Evolutionary conservation across 345 rosid genomes (phyloP).

Genomic region (Nasturtium officinale): DNA sequence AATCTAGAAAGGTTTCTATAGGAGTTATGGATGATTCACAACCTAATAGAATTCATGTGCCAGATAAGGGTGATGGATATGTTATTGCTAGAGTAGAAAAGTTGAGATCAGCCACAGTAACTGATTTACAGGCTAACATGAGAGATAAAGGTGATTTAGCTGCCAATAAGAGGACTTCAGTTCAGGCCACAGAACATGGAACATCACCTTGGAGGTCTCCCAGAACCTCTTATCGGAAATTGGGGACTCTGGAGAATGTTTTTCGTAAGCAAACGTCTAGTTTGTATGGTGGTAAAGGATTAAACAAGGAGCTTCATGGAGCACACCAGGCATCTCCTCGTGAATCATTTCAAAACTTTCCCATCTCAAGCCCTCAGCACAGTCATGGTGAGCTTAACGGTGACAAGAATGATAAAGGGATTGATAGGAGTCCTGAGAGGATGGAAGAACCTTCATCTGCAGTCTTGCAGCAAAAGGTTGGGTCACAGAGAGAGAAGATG

Average conservation of each 20-base stretch:
- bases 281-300: constrained; percentile 42
- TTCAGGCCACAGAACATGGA: constrained; percentile 47
- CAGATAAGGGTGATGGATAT: constrained; percentile 41
- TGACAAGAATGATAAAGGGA: constrained; percentile 46
- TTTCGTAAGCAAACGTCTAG: constrained; percentile 42
- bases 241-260: constrained; percentile 46
- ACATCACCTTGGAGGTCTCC: constrained; percentile 67
- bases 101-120: constrained; percentile 40
- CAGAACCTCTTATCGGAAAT: constrained; percentile 46
- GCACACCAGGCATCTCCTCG: constrained; percentile 43
- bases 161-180: constrained; percentile 44
- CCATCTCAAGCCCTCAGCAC: constrained; percentile 46
- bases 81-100: constrained; percentile 41
- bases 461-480: constrained; percentile 45
- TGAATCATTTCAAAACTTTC: constrained; percentile 26
- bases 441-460: constrained; percentile 54
- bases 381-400: constrained; percentile 41
- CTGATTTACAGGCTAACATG: constrained; percentile 39
- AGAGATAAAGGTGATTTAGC: constrained; percentile 39
- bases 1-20: constrained; percentile 78
- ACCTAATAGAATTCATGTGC: constrained; percentile 48
- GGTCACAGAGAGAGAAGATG: constrained; percentile 39
- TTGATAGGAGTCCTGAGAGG: constrained; percentile 45
- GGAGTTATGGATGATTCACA: constrained; percentile 66
- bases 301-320: constrained; percentile 46